Percentiles rank a stretch among this genome's conserved stretches.
These are phyloP conservation scores for Gossypium anomalum DNA, from an alignment of 345 rosid genomes.

Conservation along the genomic window DNA sequence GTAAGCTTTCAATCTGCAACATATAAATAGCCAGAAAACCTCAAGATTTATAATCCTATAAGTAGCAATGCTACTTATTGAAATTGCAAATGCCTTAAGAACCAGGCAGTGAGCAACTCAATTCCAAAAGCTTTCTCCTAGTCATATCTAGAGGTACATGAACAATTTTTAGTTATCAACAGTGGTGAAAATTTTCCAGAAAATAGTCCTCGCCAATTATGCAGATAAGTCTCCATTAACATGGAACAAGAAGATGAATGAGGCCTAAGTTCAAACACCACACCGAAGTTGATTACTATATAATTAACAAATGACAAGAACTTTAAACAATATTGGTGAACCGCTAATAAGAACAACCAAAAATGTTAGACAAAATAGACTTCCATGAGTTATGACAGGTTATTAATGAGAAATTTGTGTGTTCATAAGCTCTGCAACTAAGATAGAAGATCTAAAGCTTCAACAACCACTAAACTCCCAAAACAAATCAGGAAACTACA, in stretches of 20 bases:
- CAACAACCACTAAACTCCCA: not conserved
- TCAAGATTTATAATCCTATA: not conserved
- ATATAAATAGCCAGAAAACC: conserved; percentile 9
- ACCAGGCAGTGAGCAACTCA: not conserved
- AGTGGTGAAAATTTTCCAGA: not conserved
- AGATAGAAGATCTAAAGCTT: not conserved
- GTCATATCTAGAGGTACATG: not conserved
- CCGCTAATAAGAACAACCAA: not conserved
- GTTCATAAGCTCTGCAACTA: not conserved
- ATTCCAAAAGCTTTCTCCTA: not conserved
- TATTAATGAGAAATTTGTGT: not conserved
- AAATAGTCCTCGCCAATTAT: not conserved
- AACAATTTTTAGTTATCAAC: not conserved
- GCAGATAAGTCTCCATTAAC: not conserved
- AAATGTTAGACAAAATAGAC: not conserved
- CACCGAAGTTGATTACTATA: not conserved
- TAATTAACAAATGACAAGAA: not conserved
- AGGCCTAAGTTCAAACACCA: not conserved
- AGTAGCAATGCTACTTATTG: not conserved
- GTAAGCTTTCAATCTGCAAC: conserved; percentile 10
- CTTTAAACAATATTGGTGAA: not conserved
- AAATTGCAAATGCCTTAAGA: not conserved
- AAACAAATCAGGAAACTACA: not conserved
- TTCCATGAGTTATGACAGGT: not conserved
- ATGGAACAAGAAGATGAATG: not conserved